Evolutionary conservation across 306 rosid species (phyloP).

Genomic region (Dryas alaskensis): DNA sequence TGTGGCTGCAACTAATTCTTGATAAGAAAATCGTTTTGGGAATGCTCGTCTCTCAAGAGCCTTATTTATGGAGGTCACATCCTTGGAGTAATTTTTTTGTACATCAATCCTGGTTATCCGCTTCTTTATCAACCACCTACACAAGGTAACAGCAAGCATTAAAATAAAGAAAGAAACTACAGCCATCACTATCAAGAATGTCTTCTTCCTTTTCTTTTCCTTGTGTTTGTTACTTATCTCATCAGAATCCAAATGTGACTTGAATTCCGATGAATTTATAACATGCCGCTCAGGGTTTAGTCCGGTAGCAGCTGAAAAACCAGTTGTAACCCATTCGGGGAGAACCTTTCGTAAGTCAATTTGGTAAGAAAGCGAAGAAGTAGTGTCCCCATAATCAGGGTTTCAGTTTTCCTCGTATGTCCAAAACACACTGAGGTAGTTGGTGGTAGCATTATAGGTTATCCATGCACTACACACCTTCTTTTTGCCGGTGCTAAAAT

Average conservation of each 20-base stretch:
- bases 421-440: slow-evolving; percentile 26
- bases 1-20: slow-evolving; percentile 38
- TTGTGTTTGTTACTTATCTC: neutral
- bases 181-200: neutral
- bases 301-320: slow-evolving; percentile 28
- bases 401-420: neutral
- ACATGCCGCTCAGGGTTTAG: neutral
- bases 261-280: slow-evolving; percentile 20
- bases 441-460: slow-evolving; percentile 26
- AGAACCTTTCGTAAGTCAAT: slow-evolving; percentile 15
- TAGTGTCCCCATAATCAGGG: neutral
- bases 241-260: slow-evolving; percentile 6
- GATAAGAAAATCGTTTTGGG: slow-evolving; percentile 45
- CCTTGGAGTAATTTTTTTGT: neutral
- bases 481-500: neutral
- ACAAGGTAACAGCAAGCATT: slow-evolving; percentile 9
- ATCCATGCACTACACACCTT: slow-evolving; percentile 16
- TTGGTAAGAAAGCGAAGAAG: neutral
- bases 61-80: slow-evolving; percentile 12
- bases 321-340: slow-evolving; percentile 22
- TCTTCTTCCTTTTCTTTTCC: neutral
- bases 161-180: neutral
- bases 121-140: slow-evolving; percentile 5
- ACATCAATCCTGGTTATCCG: neutral
- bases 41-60: slow-evolving; percentile 38